These are phyloP conservation scores for sunflower (Helianthus annuus) DNA, from an alignment of 129 eudicot species.

Conservation along the genomic window DNA sequence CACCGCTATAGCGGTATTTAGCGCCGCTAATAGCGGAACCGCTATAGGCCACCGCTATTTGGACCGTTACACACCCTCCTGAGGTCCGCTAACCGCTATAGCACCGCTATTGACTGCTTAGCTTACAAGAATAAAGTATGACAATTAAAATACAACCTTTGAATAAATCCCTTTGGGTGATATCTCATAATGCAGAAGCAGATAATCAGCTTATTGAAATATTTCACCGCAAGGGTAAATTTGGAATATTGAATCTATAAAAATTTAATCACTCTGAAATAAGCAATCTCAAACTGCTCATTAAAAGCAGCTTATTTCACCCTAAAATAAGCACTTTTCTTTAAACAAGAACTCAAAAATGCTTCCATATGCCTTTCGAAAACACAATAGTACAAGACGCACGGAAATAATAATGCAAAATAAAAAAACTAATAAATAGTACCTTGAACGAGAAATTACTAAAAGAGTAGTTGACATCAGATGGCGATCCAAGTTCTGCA, in stretches of 20 bases:
- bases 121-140: neutral
- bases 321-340: neutral
- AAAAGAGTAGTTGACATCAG: constrained; percentile 76
- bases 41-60: too few relatives aligned
- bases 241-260: neutral
- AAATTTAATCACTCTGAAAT: neutral
- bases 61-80: too few relatives aligned
- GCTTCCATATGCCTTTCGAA: neutral
- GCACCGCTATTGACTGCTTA: too few relatives aligned
- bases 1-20: too few relatives aligned
- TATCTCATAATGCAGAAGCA: neutral
- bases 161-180: neutral
- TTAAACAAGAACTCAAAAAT: neutral
- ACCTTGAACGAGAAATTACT: constrained; percentile 99
- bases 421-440: constrained; percentile 16
- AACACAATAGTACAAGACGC: neutral
- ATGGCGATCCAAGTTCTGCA: constrained; percentile 65
- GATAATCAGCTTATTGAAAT: neutral
- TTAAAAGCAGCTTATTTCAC: neutral
- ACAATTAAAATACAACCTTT: neutral
- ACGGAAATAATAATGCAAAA: neutral
- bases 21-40: too few relatives aligned
- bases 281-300: too few relatives aligned
- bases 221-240: neutral
- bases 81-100: too few relatives aligned